These are phyloP conservation scores for Lactifluus volemus DNA, from an alignment of 768 basidiomycete species.

Conservation along the genomic window DNA sequence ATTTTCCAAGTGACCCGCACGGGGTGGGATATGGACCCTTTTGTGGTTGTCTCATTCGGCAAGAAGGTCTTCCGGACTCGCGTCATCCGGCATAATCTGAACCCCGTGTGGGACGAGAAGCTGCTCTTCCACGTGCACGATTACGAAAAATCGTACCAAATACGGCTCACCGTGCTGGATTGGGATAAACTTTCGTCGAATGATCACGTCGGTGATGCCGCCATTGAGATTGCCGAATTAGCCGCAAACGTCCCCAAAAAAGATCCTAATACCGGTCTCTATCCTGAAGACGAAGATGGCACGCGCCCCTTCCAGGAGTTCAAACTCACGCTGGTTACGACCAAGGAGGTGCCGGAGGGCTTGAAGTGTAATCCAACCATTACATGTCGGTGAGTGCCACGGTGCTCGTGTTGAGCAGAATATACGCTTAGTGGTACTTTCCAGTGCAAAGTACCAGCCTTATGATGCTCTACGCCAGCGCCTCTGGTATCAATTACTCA, in stretches of 20 bases:
- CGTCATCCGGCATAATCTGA: conserved; percentile 74
- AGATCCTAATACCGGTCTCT: conserved; percentile 44
- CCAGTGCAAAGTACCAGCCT: conserved; percentile 88
- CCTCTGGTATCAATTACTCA: conserved; percentile 85
- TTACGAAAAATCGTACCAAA: conserved; percentile 71
- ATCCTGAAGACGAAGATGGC: conserved; percentile 46
- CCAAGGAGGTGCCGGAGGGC: conserved; percentile 30
- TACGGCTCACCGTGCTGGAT: conserved; percentile 81
- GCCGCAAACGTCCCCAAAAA: conserved; percentile 39
- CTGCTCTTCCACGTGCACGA: conserved; percentile 88
- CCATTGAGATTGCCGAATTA: conserved; percentile 63
- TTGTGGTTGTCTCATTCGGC: conserved; percentile 91
- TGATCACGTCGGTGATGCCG: conserved; percentile 78
- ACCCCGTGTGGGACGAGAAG: conserved; percentile 93
- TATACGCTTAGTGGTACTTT: background rate
- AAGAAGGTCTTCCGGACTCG: conserved; percentile 96
- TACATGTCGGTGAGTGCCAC: conserved; percentile 46
- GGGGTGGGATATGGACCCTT: conserved; percentile 96
- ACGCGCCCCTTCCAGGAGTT: conserved; percentile 61
- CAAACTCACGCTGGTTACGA: conserved; percentile 50
- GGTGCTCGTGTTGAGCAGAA: background rate
- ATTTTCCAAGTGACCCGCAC: conserved; percentile 60
- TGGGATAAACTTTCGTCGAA: conserved; percentile 94
- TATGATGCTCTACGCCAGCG: conserved; percentile 85
- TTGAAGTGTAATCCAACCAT: conserved; percentile 58